These are phyloP conservation scores for Recurvomyces mirabilis DNA, from an alignment of 495 filamentous ascomycete genomes.

Conservation along the genomic window DNA sequence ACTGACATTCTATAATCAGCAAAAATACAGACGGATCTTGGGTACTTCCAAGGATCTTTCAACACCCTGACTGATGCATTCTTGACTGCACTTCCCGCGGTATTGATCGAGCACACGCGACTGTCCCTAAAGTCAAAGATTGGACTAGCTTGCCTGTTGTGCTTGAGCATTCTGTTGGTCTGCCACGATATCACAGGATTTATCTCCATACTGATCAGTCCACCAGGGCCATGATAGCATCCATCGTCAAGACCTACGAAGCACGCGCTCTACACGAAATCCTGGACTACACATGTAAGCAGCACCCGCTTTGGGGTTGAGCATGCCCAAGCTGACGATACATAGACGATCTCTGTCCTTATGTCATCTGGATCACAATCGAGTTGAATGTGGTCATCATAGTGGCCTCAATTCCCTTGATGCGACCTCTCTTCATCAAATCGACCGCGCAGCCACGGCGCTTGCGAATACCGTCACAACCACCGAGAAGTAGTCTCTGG, in stretches of 20 bases:
- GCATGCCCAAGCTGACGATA: not conserved
- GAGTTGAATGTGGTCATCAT: slow-evolving; percentile 28
- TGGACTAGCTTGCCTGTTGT: slow-evolving; percentile 14
- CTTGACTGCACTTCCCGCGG: slow-evolving; percentile 15
- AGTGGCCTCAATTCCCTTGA: slow-evolving; percentile 12
- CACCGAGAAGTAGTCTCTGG: not conserved
- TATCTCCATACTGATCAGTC: not conserved
- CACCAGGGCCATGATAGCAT: slow-evolving; percentile 18
- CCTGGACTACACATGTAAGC: slow-evolving; percentile 16
- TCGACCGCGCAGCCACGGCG: not conserved
- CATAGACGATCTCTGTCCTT: slow-evolving; percentile 12
- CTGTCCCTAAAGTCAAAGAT: slow-evolving; percentile 13
- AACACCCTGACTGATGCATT: slow-evolving; percentile 22
- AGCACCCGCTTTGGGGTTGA: not conserved
- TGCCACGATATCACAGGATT: not conserved
- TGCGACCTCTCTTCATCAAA: slow-evolving; percentile 13
- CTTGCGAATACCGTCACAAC: no score
- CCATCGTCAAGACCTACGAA: slow-evolving; percentile 22
- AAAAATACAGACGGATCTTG: slow-evolving; percentile 11
- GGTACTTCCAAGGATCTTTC: slow-evolving; percentile 16
- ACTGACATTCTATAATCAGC: not conserved
- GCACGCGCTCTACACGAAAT: slow-evolving; percentile 4
- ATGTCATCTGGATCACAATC: slow-evolving; percentile 19
- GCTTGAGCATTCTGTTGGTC: slow-evolving; percentile 14
- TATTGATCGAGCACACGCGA: slow-evolving; percentile 15